Evolutionary conservation across 495 filamentous ascomycete species (phyloP).

Genomic region (Penicillium mononematosum): DNA sequence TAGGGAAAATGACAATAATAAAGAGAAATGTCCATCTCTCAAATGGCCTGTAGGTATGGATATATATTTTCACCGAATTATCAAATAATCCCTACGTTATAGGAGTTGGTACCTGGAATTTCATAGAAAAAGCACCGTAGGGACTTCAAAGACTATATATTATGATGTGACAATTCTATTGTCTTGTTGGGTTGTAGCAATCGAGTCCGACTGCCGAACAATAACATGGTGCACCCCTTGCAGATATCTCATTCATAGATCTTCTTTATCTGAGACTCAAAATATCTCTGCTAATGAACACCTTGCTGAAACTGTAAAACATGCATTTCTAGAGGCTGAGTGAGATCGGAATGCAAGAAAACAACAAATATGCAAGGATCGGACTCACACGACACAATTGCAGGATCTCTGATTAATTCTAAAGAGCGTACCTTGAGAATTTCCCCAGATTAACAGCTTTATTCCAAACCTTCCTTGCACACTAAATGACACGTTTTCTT

Average conservation of each 20-base stretch:
- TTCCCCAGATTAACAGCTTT: not conserved
- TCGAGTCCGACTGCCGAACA: no score
- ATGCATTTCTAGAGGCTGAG: not conserved
- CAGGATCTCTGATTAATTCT: not conserved
- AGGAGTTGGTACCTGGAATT: no score
- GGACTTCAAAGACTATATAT: no score
- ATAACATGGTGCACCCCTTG: not conserved
- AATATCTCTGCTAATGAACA: not conserved
- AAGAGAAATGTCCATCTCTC: not conserved
- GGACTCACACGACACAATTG: not conserved
- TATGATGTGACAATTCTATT: no score
- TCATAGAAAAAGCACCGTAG: no score
- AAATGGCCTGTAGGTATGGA: no score
- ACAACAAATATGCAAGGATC: constrained; percentile 7
- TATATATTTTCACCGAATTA: no score
- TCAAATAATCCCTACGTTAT: no score
- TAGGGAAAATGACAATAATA: not conserved
- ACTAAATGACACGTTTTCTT: constrained; percentile 16
- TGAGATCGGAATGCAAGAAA: not conserved
- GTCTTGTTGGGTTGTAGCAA: no score
- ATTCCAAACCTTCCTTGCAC: not conserved
- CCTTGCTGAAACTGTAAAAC: not conserved
- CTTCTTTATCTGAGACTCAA: not conserved
- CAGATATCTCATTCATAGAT: not conserved
- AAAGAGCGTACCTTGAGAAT: not conserved